Conservation (phyloP, 306 rosid genomes). For the Cajanus cajan region DNA sequence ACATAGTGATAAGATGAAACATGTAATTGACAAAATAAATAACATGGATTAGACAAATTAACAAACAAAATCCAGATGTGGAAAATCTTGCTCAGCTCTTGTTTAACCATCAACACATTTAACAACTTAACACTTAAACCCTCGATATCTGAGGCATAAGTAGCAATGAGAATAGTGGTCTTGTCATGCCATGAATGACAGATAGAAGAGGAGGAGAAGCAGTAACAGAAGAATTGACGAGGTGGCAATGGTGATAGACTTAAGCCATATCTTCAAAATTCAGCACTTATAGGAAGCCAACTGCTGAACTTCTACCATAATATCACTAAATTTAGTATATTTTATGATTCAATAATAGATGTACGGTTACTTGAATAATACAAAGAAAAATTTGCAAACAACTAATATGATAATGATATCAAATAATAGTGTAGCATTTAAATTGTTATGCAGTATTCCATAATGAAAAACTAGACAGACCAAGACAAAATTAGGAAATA, state of each 20-base stretch:
- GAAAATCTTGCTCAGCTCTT: conserved; percentile 6
- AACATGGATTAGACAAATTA: background rate
- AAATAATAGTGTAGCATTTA: conserved; percentile 5
- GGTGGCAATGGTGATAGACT: background rate
- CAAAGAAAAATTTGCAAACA: background rate
- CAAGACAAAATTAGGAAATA: background rate
- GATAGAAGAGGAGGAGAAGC: background rate
- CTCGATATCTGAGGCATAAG: conserved; percentile 5
- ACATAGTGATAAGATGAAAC: conserved; percentile 23
- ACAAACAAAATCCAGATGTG: background rate
- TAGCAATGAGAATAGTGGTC: background rate
- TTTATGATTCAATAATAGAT: conserved; percentile 2
- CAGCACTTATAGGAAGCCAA: background rate
- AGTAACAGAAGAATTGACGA: background rate
- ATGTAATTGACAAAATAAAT: conserved; percentile 14
- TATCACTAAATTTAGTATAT: conserved; percentile 16
- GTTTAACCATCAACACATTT: conserved; percentile 24
- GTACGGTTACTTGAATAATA: conserved; percentile 3
- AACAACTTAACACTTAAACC: conserved; percentile 12
- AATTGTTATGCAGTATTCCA: background rate
- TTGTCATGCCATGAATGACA: background rate
- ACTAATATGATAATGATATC: background rate
- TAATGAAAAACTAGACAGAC: background rate
- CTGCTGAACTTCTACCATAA: background rate
- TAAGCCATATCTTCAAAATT: conserved; percentile 9